Evolutionary conservation across 164 flowering plant genomes (phyloP), one percentile per base, ranked within the genome.

Genomic region (Stephania cephalantha): DNA sequence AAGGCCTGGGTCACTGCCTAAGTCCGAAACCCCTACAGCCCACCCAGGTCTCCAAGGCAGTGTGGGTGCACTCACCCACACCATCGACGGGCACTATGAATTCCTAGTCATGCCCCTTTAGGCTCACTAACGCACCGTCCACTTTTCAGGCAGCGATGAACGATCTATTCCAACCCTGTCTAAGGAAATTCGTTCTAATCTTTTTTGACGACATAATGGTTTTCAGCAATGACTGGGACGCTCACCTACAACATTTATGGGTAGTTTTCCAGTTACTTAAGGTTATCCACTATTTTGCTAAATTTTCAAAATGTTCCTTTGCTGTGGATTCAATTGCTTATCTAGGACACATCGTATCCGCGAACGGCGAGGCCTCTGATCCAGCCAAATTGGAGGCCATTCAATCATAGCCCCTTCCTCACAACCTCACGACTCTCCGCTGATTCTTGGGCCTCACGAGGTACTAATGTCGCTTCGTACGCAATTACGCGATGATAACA

Each of bases 401-500:
- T 2, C 11, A n/a, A 15, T 11, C 46, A n/a, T 70, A 55, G 72
- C 72, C n/a, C n/a, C n/a, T n/a, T n/a, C n/a, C n/a, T n/a, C n/a
- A n/a, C n/a, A n/a, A n/a, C n/a, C n/a, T n/a, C n/a, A n/a, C n/a
- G n/a, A n/a, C n/a, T n/a, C n/a, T n/a, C n/a, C n/a, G n/a, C n/a
- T n/a, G n/a, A n/a, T n/a, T n/a, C n/a, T n/a, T n/a, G 58, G 73
- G 73, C 1, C 10, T 71, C 5, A 71, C 73, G 18, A 42, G 73
- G 0, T 71, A 71, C 6, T 71, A 71, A 12, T 0, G 63, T 8
- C 48, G 29, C 31, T 46, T 71, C 35, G 18, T 71, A 1, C 9
- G 52, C 8, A 15, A 22, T 9, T 71, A 71, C 11, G 63, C 63
- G 0, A 20, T 25, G 7, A 48, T 48, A 2, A 1, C 9, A 5